A percentile compares a stretch with the other conserved stretches of the same genome.
phyloP scores from a whole-genome alignment of 225 moss, liverwort and hornwort species.

The Thuidium tamariscinum region DNA sequence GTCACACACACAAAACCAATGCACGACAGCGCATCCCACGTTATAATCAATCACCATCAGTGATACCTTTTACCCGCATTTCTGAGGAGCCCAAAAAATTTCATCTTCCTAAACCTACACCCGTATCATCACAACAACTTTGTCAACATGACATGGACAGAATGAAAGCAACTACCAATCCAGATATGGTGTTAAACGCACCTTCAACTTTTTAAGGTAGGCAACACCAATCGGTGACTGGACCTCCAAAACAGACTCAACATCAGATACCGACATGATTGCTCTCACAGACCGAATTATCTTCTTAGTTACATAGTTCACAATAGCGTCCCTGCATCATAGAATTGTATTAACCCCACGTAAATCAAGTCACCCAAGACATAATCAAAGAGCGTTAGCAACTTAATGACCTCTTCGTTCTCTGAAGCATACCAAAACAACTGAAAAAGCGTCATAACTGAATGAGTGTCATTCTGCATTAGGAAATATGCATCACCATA shows the following conservation, averaged over 20 bases:
- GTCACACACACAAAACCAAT: background rate
- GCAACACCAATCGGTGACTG: slow-evolving; percentile 37
- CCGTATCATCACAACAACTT: background rate
- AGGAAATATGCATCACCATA: background rate
- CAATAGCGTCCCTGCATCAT: slow-evolving; percentile 45
- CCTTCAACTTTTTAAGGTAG: slow-evolving; percentile 23
- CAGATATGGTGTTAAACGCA: background rate
- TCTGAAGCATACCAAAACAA: background rate
- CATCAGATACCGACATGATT: slow-evolving; percentile 23
- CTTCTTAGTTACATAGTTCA: slow-evolving; percentile 47
- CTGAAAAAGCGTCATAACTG: background rate
- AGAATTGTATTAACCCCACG: background rate
- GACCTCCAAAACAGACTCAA: slow-evolving; percentile 19
- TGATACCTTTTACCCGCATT: background rate
- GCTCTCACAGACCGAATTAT: slow-evolving; percentile 27
- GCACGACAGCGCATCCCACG: background rate
- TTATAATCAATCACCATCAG: background rate
- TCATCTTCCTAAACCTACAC: background rate
- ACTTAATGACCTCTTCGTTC: background rate
- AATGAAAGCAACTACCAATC: background rate
- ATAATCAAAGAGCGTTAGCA: background rate
- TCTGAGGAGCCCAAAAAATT: background rate
- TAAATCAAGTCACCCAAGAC: background rate
- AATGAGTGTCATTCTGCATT: background rate
- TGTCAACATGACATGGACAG: background rate